These are phyloP conservation scores for Euphorbia corollata DNA, from an alignment of 441 rosid genomes.

Conservation along the genomic window DNA sequence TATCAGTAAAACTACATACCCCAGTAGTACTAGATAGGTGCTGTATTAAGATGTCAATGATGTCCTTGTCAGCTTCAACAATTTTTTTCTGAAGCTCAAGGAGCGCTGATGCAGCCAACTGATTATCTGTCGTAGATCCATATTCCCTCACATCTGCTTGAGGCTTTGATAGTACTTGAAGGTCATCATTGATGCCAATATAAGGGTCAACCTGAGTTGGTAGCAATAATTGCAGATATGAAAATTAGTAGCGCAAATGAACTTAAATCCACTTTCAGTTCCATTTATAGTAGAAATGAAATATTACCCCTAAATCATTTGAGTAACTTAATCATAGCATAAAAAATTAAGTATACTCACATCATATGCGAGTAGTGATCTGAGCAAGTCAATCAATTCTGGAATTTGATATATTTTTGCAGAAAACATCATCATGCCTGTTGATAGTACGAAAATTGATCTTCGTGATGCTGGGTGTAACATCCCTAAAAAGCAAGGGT, in stretches of 20 bases:
- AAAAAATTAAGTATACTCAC: slow-evolving; percentile 41
- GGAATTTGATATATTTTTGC: slow-evolving; percentile 67
- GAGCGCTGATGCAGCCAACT: slow-evolving; percentile 49
- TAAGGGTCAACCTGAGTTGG: slow-evolving; percentile 73
- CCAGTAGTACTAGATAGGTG: slow-evolving; percentile 45
- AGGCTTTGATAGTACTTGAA: slow-evolving; percentile 64
- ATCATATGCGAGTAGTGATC: slow-evolving; percentile 41
- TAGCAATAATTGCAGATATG: background rate
- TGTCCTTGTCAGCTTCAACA: slow-evolving; percentile 37
- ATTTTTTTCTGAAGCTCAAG: slow-evolving; percentile 46
- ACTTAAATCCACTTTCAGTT: slow-evolving; percentile 4
- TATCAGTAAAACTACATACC: slow-evolving; percentile 34
- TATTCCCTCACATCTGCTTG: slow-evolving; percentile 53
- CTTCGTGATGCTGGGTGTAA: slow-evolving; percentile 56
- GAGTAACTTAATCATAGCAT: too few species aligned
- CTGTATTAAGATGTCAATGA: slow-evolving; percentile 43
- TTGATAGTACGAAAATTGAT: slow-evolving; percentile 52
- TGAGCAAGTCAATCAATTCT: slow-evolving; percentile 46
- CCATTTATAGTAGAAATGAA: background rate
- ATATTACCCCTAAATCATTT: background rate
- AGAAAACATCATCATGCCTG: slow-evolving; percentile 70
- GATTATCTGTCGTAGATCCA: slow-evolving; percentile 61
- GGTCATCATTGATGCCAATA: slow-evolving; percentile 58
- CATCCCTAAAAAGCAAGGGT: slow-evolving; percentile 38
- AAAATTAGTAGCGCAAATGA: background rate